Conservation (phyloP, 306 rosid genomes). For the Fagus sylvatica region DNA sequence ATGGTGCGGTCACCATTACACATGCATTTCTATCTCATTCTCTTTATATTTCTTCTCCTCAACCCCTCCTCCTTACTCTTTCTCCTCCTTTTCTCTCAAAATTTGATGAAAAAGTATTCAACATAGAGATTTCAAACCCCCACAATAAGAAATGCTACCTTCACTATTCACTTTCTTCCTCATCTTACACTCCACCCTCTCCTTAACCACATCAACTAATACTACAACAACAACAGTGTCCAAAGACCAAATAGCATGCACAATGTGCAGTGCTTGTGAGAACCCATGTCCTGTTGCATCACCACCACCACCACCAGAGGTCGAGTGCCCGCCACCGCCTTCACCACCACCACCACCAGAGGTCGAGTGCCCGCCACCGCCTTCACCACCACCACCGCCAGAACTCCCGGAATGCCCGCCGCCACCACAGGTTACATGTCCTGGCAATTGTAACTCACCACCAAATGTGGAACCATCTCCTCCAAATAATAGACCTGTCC, state of each 20-base stretch:
- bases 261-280: slow-evolving; percentile 58
- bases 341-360: slow-evolving; percentile 26
- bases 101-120: not conserved
- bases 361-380: slow-evolving; percentile 20
- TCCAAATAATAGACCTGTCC: not conserved
- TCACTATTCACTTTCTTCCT: slow-evolving; percentile 17
- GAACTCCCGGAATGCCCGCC: slow-evolving; percentile 49
- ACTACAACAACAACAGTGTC: slow-evolving; percentile 10
- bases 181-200: not conserved
- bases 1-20: slow-evolving; percentile 56
- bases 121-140: slow-evolving; percentile 1
- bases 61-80: not conserved
- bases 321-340: slow-evolving; percentile 50
- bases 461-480: not conserved
- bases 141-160: not conserved
- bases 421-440: slow-evolving; percentile 39
- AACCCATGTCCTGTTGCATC: slow-evolving; percentile 50
- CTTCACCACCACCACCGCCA: slow-evolving; percentile 27
- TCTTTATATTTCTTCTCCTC: not conserved
- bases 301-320: slow-evolving; percentile 44
- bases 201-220: not conserved
- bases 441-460: slow-evolving; percentile 9
- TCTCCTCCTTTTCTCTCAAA: not conserved
- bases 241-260: slow-evolving; percentile 47
- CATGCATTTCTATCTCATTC: slow-evolving; percentile 15